Evolutionary conservation across 139 green algal species (phyloP).

Genomic region (Chlamydomonas eustigma): DNA sequence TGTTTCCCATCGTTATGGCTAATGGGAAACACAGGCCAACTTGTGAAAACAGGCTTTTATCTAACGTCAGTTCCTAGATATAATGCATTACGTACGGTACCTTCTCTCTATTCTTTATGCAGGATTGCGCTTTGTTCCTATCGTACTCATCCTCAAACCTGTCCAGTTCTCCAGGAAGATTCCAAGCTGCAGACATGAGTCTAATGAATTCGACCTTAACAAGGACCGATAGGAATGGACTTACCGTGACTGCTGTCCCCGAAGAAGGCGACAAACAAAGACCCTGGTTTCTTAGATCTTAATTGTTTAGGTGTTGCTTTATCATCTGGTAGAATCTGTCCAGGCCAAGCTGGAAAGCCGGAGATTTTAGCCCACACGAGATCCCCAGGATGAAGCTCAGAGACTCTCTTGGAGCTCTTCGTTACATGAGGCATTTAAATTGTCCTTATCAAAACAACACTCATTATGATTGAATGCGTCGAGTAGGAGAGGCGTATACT

Average conservation of each 20-base stretch:
- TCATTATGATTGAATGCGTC: too few species aligned
- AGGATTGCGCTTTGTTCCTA: neutral
- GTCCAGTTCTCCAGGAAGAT: neutral
- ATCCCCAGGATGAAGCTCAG: neutral
- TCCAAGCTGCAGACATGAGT: neutral
- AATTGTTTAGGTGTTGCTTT: neutral
- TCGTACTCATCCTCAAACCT: neutral
- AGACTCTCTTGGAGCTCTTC: neutral
- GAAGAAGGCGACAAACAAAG: constrained; percentile 3
- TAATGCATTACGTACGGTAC: too few species aligned
- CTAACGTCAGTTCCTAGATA: too few species aligned
- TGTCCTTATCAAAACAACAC: too few species aligned
- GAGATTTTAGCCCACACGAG: neutral
- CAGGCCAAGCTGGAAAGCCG: neutral
- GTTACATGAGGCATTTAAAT: too few species aligned
- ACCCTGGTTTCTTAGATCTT: neutral
- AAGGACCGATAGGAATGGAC: too few species aligned
- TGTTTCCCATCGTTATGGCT: too few species aligned
- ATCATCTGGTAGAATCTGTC: neutral
- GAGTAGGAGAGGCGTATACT: too few species aligned
- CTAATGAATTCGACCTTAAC: too few species aligned
- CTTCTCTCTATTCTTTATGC: constrained; percentile 1
- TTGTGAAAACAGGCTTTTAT: too few species aligned
- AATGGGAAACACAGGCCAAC: too few species aligned
- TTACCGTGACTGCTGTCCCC: constrained; percentile 4